Evolutionary conservation across 2,329 filamentous ascomycete genomes (phyloP).

Genomic region (Monosporascus sp.): DNA sequence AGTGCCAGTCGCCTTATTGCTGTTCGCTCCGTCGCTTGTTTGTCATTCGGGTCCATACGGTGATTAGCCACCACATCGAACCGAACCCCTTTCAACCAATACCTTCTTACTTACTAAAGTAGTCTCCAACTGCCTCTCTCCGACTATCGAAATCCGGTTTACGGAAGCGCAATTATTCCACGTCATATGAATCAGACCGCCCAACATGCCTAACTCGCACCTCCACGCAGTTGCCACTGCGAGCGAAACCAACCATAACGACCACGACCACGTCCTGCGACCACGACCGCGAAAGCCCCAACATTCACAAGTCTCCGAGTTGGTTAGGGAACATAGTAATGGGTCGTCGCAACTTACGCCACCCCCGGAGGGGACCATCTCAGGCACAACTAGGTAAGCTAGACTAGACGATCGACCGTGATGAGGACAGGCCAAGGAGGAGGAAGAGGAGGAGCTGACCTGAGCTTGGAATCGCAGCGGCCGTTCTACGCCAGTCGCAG

Average conservation of each 20-base stretch:
- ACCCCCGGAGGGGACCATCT: conserved; percentile 30
- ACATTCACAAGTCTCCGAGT: conserved; percentile 40
- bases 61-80: too few relatives aligned
- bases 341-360: conserved; percentile 31
- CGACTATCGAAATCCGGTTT: too few relatives aligned
- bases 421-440: neutral
- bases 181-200: neutral
- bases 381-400: conserved; percentile 40
- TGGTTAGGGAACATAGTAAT: conserved; percentile 37
- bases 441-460: conserved; percentile 1
- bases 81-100: too few relatives aligned
- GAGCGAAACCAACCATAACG: conserved; percentile 10
- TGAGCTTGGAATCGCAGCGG: conserved; percentile 48
- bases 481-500: conserved; percentile 74
- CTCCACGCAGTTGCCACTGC: neutral
- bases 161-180: neutral
- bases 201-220: neutral
- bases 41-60: too few relatives aligned
- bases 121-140: too few relatives aligned
- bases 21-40: too few relatives aligned
- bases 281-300: conserved; percentile 45
- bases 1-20: too few relatives aligned
- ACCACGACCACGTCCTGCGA: conserved; percentile 39
- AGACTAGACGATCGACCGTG: neutral
- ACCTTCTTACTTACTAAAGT: too few relatives aligned